Base-by-base conservation (phyloP, 2,329 filamentous ascomycete species). In the Calonectria pteridis region DNA sequence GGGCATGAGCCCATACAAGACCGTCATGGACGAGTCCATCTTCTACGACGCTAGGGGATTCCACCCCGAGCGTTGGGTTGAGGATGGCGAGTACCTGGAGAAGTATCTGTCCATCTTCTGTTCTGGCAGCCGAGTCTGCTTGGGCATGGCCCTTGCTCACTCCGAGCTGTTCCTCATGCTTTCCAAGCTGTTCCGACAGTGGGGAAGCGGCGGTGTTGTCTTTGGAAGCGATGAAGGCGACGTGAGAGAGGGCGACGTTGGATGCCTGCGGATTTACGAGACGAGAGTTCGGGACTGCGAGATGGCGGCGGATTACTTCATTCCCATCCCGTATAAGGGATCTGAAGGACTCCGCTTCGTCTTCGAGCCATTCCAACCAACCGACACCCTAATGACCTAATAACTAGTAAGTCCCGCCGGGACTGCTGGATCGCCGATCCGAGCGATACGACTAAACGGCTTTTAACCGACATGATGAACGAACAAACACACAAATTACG, bases 141-240 rank as follows among this genome's bases (percentile, higher is more conserved):
- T 86, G 31, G 85, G 85, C 33, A 82, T 84, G 78, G 82, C 83
- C 37, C 81, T 86, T 6, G 85, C 84, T 2, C 80, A 83, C 35
- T 83, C 84, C 0, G 85, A 86, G 75, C 75, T 87, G n/a, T 81
- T 84, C 49, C 78, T 85, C 26, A 80, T 81, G 71, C 77, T 86
- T 6, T 83, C 84, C 58, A 83, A 82, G 71, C 75, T 86, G 4
- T 85, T 86, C 75, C 82, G 84, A 23, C 77, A 80, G 51, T 86
- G 84, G 83, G 84, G 84, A 67, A 81, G 83, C 26, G 80, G 74
- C 11, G 84, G 83, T 35, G 77, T 80, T 18, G 81, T 81, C 33
- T 80, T 77, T 62, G 82, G 77, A 3, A 79, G 77, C 40, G 77
- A 79, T 18, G 78, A 82, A 11, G 82, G 81, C n/a, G 84, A 85